Percentiles rank a stretch among this genome's conserved stretches.
Evolutionary conservation across 257 asterid genomes (phyloP).

Genomic region (Solanum sejunctum): DNA sequence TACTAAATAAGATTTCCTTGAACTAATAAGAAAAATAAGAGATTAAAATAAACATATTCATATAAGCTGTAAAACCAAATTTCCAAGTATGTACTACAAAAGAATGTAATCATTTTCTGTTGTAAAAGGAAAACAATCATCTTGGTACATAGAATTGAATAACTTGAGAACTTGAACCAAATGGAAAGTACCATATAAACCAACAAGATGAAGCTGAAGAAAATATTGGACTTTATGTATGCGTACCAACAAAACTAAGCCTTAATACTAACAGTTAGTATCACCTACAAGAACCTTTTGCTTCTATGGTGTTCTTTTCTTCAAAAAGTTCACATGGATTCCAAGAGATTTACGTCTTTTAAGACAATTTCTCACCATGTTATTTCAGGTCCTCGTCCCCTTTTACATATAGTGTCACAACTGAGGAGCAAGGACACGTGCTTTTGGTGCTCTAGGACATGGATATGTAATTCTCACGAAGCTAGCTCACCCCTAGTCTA

Average conservation of each 20-base stretch:
- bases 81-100: not conserved
- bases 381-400: not conserved
- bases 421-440: not conserved
- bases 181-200: not conserved
- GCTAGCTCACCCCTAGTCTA: not conserved
- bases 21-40: not conserved
- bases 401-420: not conserved
- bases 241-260: not conserved
- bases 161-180: not conserved
- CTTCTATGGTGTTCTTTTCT: not conserved
- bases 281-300: not conserved
- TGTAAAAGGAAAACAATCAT: not conserved
- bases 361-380: not conserved
- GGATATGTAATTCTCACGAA: not conserved
- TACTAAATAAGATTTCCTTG: not conserved
- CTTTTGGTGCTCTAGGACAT: not conserved
- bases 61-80: not conserved
- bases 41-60: not conserved
- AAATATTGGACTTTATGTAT: not conserved
- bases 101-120: not conserved
- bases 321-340: not conserved
- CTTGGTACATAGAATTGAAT: not conserved
- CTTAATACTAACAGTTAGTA: not conserved
- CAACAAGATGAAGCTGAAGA: not conserved
- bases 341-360: not conserved